Conservation (phyloP, 306 rosid genomes). For the Fragaria nilgerrensis region DNA sequence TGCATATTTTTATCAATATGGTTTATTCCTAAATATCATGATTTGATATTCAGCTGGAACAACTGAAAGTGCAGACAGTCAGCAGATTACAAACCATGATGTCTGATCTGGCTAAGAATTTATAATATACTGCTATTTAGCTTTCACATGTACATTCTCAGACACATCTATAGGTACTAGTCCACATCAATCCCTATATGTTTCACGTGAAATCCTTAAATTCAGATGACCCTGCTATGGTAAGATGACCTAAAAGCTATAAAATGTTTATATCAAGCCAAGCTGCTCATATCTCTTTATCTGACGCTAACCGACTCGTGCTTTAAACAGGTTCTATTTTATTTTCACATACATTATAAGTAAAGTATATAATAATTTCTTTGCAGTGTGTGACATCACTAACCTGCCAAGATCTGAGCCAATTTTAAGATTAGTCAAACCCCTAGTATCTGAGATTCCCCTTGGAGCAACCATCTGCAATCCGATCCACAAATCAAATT, state of each 20-base stretch:
- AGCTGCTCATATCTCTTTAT: no score
- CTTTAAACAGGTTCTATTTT: neutral
- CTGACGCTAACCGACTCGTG: neutral
- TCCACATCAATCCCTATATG: neutral
- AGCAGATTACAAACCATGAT: neutral
- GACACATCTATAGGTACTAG: constrained; percentile 20
- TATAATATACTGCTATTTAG: neutral
- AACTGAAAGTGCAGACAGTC: neutral
- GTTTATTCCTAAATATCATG: neutral
- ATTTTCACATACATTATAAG: constrained; percentile 24
- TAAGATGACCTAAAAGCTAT: neutral
- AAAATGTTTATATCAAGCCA: neutral
- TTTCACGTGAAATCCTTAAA: neutral
- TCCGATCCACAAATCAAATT: constrained; percentile 21
- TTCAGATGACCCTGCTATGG: neutral
- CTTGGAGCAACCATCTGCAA: constrained; percentile 58
- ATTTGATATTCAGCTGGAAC: neutral
- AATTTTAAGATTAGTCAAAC: constrained; percentile 55
- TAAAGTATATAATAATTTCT: constrained; percentile 14
- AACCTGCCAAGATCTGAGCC: constrained; percentile 86
- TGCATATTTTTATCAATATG: neutral
- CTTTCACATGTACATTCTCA: neutral
- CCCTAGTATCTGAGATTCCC: constrained; percentile 54
- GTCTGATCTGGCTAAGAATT: neutral
- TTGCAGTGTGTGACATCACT: constrained; percentile 26